These are phyloP conservation scores for Aspergillus sp. DNA, from an alignment of 2,329 filamentous ascomycete species.

Conservation along the genomic window DNA sequence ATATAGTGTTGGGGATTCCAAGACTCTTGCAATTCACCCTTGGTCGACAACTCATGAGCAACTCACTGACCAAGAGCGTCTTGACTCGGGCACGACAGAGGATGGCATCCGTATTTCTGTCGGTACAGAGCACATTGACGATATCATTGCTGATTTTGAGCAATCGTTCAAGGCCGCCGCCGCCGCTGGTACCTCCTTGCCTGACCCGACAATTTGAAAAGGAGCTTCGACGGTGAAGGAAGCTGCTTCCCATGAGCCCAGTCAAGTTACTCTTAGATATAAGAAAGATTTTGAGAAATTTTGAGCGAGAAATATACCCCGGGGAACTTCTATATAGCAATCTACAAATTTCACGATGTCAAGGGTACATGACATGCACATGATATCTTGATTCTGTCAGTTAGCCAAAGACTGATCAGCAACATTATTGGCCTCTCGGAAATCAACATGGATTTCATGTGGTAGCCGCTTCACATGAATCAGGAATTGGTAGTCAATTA, in stretches of 20 bases:
- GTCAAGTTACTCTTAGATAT: background rate
- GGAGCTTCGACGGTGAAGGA: background rate
- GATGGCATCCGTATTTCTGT: slow-evolving; percentile 93
- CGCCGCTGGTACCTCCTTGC: background rate
- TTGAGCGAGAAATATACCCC: too few species aligned
- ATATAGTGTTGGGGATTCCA: slow-evolving; percentile 75
- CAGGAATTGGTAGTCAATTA: too few species aligned
- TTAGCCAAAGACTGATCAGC: too few species aligned
- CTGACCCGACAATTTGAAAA: background rate
- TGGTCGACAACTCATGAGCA: slow-evolving; percentile 96
- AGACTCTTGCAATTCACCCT: slow-evolving; percentile 90
- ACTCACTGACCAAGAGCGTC: slow-evolving; percentile 72
- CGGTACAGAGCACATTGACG: slow-evolving; percentile 92
- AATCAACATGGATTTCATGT: too few species aligned
- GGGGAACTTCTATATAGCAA: too few species aligned
- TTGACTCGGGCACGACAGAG: slow-evolving; percentile 72
- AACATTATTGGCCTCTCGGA: too few species aligned
- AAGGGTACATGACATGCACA: too few species aligned
- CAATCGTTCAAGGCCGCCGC: slow-evolving; percentile 63
- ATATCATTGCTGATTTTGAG: slow-evolving; percentile 92
- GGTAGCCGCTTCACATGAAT: too few species aligned
- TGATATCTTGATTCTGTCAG: too few species aligned
- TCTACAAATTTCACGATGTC: too few species aligned
- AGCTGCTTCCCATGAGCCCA: background rate
- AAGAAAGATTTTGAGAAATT: too few species aligned